Percentiles rank a stretch among this genome's conserved stretches.
Evolutionary conservation across 768 basidiomycete genomes (phyloP).

Genomic region (Suillus cothurnatus): DNA sequence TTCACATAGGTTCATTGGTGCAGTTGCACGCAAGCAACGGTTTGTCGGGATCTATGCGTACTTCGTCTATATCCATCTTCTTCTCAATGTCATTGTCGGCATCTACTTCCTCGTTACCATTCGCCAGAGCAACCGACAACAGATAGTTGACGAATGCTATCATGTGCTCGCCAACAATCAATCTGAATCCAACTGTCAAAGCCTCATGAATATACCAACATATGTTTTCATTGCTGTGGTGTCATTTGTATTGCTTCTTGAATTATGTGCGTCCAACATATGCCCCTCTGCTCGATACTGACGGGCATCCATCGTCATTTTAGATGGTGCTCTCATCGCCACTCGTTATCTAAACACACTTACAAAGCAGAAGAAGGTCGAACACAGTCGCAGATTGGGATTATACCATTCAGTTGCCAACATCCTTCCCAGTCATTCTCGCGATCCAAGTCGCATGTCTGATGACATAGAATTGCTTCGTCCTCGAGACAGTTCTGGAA

Average conservation of each 20-base stretch:
- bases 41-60: conserved; percentile 60
- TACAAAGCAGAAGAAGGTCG: conserved; percentile 48
- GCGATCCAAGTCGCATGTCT: conserved; percentile 21
- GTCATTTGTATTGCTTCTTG: conserved; percentile 46
- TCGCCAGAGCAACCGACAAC: conserved; percentile 45
- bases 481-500: conserved; percentile 13
- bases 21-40: conserved; percentile 59
- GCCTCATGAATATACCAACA: conserved; percentile 43
- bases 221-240: conserved; percentile 51
- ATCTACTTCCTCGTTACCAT: conserved; percentile 54
- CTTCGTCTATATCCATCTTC: conserved; percentile 58
- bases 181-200: conserved; percentile 46
- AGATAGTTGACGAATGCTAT: conserved; percentile 48
- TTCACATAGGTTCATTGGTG: conserved; percentile 49
- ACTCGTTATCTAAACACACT: conserved; percentile 57
- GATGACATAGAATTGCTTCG: conserved; percentile 33
- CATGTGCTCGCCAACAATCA: conserved; percentile 42
- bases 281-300: conserved; percentile 6
- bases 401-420: conserved; percentile 33
- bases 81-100: conserved; percentile 55
- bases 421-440: conserved; percentile 18
- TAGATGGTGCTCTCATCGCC: conserved; percentile 56
- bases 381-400: conserved; percentile 36
- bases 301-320: conserved; percentile 6
- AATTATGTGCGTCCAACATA: conserved; percentile 51